These are phyloP conservation scores for Claviceps lovelessii DNA, from an alignment of 2,329 filamentous ascomycete species.

Conservation along the genomic window DNA sequence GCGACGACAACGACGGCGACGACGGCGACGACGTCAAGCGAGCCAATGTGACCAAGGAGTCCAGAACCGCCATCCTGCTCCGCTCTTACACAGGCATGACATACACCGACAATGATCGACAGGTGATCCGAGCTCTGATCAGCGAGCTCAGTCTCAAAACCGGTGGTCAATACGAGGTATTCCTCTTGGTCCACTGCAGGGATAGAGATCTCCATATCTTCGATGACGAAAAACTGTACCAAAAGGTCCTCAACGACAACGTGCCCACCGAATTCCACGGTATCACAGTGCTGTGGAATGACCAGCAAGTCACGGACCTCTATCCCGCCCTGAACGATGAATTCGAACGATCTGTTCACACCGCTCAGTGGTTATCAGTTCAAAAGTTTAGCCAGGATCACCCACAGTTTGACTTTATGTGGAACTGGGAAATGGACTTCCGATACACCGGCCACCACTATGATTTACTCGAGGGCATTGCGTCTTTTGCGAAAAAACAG, in stretches of 20 bases:
- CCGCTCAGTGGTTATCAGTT: slow-evolving; percentile 54
- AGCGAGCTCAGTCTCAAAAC: slow-evolving; percentile 62
- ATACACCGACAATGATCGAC: slow-evolving; percentile 66
- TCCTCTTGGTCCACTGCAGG: slow-evolving; percentile 67
- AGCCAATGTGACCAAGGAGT: slow-evolving; percentile 21
- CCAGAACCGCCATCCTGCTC: slow-evolving; percentile 59
- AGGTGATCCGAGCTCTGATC: slow-evolving; percentile 65
- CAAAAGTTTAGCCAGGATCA: slow-evolving; percentile 64
- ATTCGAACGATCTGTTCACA: slow-evolving; percentile 38
- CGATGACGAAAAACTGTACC: slow-evolving; percentile 43
- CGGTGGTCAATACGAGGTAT: slow-evolving; percentile 69
- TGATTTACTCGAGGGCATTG: slow-evolving; percentile 55
- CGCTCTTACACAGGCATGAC: slow-evolving; percentile 61
- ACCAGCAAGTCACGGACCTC: slow-evolving; percentile 57
- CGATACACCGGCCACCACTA: slow-evolving; percentile 71
- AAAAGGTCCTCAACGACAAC: slow-evolving; percentile 42
- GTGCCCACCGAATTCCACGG: slow-evolving; percentile 56
- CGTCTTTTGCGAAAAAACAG: slow-evolving; percentile 49
- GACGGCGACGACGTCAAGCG: slow-evolving; percentile 3
- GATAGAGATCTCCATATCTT: slow-evolving; percentile 44
- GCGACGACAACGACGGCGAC: background rate
- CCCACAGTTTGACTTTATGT: slow-evolving; percentile 66
- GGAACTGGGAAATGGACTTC: slow-evolving; percentile 81
- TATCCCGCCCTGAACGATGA: slow-evolving; percentile 62
- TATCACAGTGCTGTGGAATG: slow-evolving; percentile 63